Conservation (phyloP, 306 rosid genomes). For the Quercus cerris region DNA sequence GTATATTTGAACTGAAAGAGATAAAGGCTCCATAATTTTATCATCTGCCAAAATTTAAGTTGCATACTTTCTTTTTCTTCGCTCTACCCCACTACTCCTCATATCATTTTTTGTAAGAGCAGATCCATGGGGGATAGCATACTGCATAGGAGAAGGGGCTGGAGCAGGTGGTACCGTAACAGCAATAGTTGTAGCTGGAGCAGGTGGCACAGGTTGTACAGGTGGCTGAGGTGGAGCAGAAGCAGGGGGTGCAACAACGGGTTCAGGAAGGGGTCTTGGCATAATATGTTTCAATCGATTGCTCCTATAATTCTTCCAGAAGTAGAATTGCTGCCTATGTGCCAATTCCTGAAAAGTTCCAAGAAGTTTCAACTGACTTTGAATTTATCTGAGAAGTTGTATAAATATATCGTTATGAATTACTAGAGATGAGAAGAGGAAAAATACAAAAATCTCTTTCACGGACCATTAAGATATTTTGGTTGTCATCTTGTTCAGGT, state of each 20-base stretch:
- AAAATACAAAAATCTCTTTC: not conserved
- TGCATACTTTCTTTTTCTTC: slow-evolving; percentile 82
- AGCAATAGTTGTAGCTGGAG: slow-evolving; percentile 43
- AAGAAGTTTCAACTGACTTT: not conserved
- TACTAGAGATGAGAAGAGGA: not conserved
- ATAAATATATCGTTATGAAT: not conserved
- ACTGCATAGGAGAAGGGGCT: slow-evolving; percentile 76
- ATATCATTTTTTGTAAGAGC: slow-evolving; percentile 58
- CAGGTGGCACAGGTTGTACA: slow-evolving; percentile 48
- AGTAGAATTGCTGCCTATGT: slow-evolving; percentile 95
- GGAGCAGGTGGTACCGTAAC: slow-evolving; percentile 51
- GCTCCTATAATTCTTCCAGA: slow-evolving; percentile 95
- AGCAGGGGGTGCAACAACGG: slow-evolving; percentile 48
- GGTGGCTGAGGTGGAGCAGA: slow-evolving; percentile 52
- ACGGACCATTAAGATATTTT: not conserved
- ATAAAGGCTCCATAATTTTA: not conserved
- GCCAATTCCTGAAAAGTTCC: slow-evolving; percentile 63
- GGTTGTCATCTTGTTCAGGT: not conserved
- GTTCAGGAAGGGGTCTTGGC: slow-evolving; percentile 81
- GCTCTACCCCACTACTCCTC: slow-evolving; percentile 68
- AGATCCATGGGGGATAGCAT: slow-evolving; percentile 60
- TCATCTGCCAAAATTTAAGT: not conserved
- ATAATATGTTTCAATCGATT: slow-evolving; percentile 86
- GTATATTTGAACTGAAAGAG: not conserved
- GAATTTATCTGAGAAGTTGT: not conserved